A percentile compares a stretch with the other conserved stretches of the same genome.
phyloP scores from a whole-genome alignment of 1,284 basidiomycete genomes.

The Omphalotus olearius region DNA sequence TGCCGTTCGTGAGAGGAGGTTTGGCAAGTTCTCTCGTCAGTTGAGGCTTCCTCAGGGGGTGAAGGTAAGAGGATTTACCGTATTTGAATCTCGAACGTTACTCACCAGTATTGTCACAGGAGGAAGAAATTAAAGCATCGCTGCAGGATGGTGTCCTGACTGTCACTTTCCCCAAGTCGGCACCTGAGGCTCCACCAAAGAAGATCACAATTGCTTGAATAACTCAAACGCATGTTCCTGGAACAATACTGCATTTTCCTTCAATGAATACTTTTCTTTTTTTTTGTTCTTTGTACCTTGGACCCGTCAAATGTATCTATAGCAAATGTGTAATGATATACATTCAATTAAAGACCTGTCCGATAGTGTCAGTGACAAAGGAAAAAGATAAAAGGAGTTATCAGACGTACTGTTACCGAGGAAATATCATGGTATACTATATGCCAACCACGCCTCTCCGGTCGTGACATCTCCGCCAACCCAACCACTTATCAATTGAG shows the following conservation, averaged over 20 bases:
- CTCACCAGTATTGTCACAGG: conserved; percentile 1
- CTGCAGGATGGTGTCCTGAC: conserved; percentile 16
- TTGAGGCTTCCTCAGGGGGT: conserved; percentile 17
- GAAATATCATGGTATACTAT: conserved; percentile 63
- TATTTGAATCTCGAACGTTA: background rate
- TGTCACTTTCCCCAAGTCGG: conserved; percentile 15
- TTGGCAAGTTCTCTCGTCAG: conserved; percentile 17
- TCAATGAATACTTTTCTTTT: too few species aligned
- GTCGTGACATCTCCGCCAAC: conserved; percentile 49
- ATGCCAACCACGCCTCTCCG: conserved; percentile 66
- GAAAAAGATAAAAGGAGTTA: too few species aligned
- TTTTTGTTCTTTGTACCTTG: too few species aligned
- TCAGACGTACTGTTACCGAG: too few species aligned
- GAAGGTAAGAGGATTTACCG: conserved; percentile 12
- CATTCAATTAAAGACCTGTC: too few species aligned
- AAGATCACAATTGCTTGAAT: conserved; percentile 14
- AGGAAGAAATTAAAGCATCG: conserved; percentile 16
- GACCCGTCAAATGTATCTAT: too few species aligned
- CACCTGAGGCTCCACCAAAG: conserved; percentile 12
- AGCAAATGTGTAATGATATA: too few species aligned
- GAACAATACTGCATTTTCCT: too few species aligned
- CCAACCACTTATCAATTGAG: conserved; percentile 59
- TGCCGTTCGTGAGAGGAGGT: conserved; percentile 18
- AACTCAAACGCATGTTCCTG: too few species aligned
- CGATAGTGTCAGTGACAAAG: too few species aligned